These are phyloP conservation scores for Rhizoctonia solani DNA, from an alignment of 1,284 basidiomycete genomes.

Conservation along the genomic window DNA sequence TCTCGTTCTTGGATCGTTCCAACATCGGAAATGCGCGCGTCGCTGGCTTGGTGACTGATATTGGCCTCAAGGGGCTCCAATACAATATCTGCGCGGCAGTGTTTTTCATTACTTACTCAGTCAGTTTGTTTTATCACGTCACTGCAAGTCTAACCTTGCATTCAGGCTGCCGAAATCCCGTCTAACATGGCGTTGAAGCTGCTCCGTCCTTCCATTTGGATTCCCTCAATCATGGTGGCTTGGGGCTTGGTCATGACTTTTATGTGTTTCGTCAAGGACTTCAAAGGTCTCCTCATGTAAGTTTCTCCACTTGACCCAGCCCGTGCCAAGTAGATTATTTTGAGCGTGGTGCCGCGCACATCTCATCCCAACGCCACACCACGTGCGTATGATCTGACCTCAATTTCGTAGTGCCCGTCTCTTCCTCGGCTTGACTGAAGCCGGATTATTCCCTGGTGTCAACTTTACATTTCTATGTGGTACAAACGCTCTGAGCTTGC, in stretches of 20 bases:
- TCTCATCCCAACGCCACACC: background rate
- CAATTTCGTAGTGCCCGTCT: conserved; percentile 26
- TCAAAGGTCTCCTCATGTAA: conserved; percentile 43
- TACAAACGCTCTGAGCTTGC: conserved; percentile 44
- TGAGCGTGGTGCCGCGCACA: background rate
- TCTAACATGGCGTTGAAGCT: conserved; percentile 37
- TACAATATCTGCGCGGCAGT: conserved; percentile 38
- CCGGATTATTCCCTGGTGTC: conserved; percentile 48
- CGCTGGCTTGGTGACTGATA: conserved; percentile 34
- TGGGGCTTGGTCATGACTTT: conserved; percentile 50
- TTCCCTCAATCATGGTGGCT: conserved; percentile 42
- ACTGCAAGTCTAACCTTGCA: conserved; percentile 3
- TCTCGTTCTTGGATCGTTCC: conserved; percentile 38
- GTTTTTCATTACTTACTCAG: conserved; percentile 37
- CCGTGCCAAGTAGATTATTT: conserved; percentile 5
- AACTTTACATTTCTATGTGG: conserved; percentile 50
- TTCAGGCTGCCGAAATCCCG: conserved; percentile 35
- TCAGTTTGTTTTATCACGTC: background rate
- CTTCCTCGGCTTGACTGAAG: conserved; percentile 39
- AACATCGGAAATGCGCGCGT: conserved; percentile 39
- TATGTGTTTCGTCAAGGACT: conserved; percentile 48
- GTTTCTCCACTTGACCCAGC: background rate
- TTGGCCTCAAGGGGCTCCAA: conserved; percentile 36
- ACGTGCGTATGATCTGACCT: background rate
- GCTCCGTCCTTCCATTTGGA: conserved; percentile 36